Conservation (phyloP, 2,329 filamentous ascomycete genomes). For the Colletotrichum destructivum region DNA sequence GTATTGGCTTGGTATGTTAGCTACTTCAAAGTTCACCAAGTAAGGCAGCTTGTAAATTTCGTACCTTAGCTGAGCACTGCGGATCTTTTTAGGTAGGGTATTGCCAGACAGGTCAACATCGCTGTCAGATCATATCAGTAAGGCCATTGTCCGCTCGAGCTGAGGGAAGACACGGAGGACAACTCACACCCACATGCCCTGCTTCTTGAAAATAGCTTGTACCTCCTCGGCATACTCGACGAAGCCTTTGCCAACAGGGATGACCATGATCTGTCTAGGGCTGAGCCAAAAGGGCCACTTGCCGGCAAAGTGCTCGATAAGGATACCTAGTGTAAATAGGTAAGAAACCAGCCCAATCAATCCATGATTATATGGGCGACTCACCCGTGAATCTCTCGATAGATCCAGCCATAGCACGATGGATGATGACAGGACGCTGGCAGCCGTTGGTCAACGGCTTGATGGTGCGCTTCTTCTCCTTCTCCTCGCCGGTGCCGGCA, state of each 20-base stretch:
- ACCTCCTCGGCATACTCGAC: conserved; percentile 84
- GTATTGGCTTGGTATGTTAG: conserved; percentile 41
- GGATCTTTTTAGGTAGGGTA: conserved; percentile 92
- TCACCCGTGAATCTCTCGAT: conserved; percentile 61
- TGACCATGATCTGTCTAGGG: conserved; percentile 79
- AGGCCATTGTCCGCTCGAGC: not conserved
- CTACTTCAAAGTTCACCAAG: conserved; percentile 39
- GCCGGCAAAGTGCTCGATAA: conserved; percentile 87
- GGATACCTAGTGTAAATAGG: conserved; percentile 75
- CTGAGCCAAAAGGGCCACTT: conserved; percentile 94
- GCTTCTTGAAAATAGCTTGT: conserved; percentile 75
- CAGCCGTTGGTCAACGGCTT: conserved; percentile 76
- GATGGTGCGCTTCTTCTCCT: conserved; percentile 52
- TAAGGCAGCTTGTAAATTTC: conserved; percentile 56
- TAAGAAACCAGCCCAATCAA: conserved; percentile 3
- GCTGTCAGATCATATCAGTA: conserved; percentile 5
- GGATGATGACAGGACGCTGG: conserved; percentile 87
- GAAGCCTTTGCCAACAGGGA: conserved; percentile 77
- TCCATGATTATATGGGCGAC: not conserved
- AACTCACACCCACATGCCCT: conserved; percentile 73
- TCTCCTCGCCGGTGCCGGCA: conserved; percentile 62
- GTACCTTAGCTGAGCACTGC: conserved; percentile 84
- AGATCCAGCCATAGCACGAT: conserved; percentile 85
- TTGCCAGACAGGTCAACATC: conserved; percentile 82
- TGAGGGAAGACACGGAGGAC: conserved; percentile 57